phyloP scores from a whole-genome alignment of 345 rosid genomes.

The Iberis pinnata region DNA sequence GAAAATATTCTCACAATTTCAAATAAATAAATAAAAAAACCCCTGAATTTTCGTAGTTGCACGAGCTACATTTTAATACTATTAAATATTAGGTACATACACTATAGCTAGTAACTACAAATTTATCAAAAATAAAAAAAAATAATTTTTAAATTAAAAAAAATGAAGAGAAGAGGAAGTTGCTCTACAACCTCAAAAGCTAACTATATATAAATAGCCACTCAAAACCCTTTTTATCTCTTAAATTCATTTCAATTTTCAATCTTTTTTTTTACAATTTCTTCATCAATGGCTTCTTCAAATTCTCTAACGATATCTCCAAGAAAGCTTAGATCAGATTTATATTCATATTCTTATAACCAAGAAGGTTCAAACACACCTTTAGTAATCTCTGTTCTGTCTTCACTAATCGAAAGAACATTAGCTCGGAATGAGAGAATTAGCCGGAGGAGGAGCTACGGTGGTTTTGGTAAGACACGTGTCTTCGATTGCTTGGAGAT shows the following conservation, averaged over 20 bases:
- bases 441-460: constrained; percentile 28
- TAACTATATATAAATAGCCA: constrained; percentile 16
- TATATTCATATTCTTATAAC: constrained; percentile 63
- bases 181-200: constrained; percentile 14
- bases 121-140: background rate
- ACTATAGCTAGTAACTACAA: constrained; percentile 19
- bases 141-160: background rate
- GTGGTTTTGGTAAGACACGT: constrained; percentile 35
- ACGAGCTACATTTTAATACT: constrained; percentile 32
- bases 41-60: constrained; percentile 32
- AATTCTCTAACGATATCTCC: constrained; percentile 59
- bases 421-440: constrained; percentile 68
- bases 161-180: constrained; percentile 27
- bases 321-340: constrained; percentile 74
- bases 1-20: constrained; percentile 6
- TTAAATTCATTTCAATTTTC: too few species aligned
- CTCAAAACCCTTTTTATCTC: background rate
- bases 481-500: constrained; percentile 64
- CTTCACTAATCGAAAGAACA: constrained; percentile 73
- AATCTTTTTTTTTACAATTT: too few species aligned
- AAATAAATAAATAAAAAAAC: background rate
- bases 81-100: constrained; percentile 24
- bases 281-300: constrained; percentile 29
- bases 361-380: constrained; percentile 55
- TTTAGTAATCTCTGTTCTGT: constrained; percentile 71